Evolutionary conservation across 352 stramenopile genomes (phyloP), one percentile per base, ranked within the genome.

Genomic region (Phytophthora sp.): DNA sequence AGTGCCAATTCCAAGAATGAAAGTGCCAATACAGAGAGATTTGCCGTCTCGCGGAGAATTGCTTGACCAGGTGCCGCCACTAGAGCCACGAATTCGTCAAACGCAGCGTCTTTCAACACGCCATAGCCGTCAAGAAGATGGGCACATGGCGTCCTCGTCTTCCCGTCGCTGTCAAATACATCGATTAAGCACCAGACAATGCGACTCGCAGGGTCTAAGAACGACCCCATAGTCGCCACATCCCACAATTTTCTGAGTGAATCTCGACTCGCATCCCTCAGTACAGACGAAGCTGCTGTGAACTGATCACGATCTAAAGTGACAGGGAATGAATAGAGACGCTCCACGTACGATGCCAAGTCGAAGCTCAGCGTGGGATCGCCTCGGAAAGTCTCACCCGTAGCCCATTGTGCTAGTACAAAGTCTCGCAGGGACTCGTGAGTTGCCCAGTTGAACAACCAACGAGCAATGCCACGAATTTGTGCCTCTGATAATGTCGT

Each of bases 121-220:
- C 80, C 82, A 41, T 82, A 67, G 7, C 82, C 80, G 27, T 86
- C 51, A 1, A 89, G 29, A 1, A 85, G 46, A 52, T 84, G 67
- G 1, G 65, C 26, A 38, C 73, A 79, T 35, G 81, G 54, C 3
- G 18, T 3, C 26, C 21, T 60, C 27, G 20, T 1, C 13, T 57
- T 45, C 29, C 52, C 52, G 8, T 42, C 49, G 18, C 66, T 58
- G 21, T 54, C 44, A 54, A n/a, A 60, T 7, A 68, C 49, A 4
- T 52, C 33, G 18, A 88, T 51, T 15, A 72, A 45, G 35, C 82
- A 91, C 82, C 82, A 91, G 2, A 85, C 24, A 0, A 85, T 69
- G 3, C 63, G 57, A 11, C 69, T 76, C 18, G 50, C 42, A 18
- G 82, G 82, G 13, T 91, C 78, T 6, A 88, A 7, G 0, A 91